Evolutionary conservation across 257 asterid genomes (phyloP).

Genomic region (Cordia subcordata): DNA sequence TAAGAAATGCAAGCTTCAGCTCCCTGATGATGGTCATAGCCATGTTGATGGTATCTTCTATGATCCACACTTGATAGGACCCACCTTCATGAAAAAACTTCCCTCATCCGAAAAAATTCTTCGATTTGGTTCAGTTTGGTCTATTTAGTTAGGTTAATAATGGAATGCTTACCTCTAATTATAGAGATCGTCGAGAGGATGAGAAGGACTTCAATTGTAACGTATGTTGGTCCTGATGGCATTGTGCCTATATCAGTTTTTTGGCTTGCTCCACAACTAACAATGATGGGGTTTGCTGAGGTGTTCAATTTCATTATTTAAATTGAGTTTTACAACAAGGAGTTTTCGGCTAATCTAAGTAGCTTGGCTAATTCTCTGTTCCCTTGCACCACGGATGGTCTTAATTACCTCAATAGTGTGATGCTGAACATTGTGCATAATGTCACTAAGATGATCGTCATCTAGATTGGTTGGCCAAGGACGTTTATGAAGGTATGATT

Average conservation of each 20-base stretch:
- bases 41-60: slow-evolving; percentile 23
- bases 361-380: slow-evolving; percentile 83
- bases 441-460: slow-evolving; percentile 41
- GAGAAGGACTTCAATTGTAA: neutral
- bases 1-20: slow-evolving; percentile 45
- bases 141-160: too few species aligned
- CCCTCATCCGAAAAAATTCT: slow-evolving; percentile 37
- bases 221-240: neutral
- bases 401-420: slow-evolving; percentile 47
- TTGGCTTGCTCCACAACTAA: neutral
- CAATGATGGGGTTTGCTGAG: neutral
- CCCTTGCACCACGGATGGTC: slow-evolving; percentile 58
- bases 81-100: slow-evolving; percentile 32
- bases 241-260: neutral
- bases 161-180: too few species aligned
- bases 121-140: too few species aligned
- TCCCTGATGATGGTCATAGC: slow-evolving; percentile 21
- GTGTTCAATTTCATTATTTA: slow-evolving; percentile 26
- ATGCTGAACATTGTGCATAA: slow-evolving; percentile 64
- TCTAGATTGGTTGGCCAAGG: slow-evolving; percentile 74
- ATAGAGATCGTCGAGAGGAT: neutral
- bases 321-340: slow-evolving; percentile 76
- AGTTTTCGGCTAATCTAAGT: slow-evolving; percentile 76
- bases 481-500: slow-evolving; percentile 51
- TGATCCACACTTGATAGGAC: slow-evolving; percentile 41